Evolutionary conservation across 1,284 basidiomycete species (phyloP), one percentile per base, ranked within the genome.

Genomic region (Flammula alnicola): DNA sequence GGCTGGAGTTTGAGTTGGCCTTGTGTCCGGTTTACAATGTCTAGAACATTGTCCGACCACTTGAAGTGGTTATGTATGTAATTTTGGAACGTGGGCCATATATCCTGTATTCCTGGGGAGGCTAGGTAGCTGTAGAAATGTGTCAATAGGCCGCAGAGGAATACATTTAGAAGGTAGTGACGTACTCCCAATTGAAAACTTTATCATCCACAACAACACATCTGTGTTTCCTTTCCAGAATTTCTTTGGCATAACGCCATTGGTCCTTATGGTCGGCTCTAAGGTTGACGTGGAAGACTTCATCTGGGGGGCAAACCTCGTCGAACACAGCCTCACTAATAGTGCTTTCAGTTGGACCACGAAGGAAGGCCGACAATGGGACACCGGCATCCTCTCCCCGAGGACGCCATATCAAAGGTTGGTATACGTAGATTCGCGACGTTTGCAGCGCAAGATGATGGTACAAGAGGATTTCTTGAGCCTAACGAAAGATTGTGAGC

Each of bases 401-500:
- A 40, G 72, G 68, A 16, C 72, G 64, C 74, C 74, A 76, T 33
- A 75, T 64, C 23, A 76, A 55, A 4, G 73, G 71, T 49, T 76
- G 73, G 50, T 74, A 76, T 8, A 70, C 69, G 51, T 76, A 76
- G 5, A 67, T 65, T 6, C 75, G 64, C 1, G 64, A 65, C 4
- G 68, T 65, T 32, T 63, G 52, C 14, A 73, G 49, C 20, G 74
- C 72, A 14, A 76, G 63, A 59, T 75, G 72, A 54, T 76, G 74
- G 49, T 67, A 75, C 25, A 76, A 45, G 4, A 76, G 57, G 27
- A 76, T 71, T 57, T 77, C 75, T 57, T 75, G 74, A 17, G 69
- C 71, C 74, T 77, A 52, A 33, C 3, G n/a, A n/a, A 44, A 26
- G 14, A 39, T 10, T 16, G 27, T 47, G 12, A 49, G 35, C 43